These are phyloP conservation scores for Cordyceps fumosorosea DNA, from an alignment of 2,329 filamentous ascomycete genomes.

Conservation along the genomic window DNA sequence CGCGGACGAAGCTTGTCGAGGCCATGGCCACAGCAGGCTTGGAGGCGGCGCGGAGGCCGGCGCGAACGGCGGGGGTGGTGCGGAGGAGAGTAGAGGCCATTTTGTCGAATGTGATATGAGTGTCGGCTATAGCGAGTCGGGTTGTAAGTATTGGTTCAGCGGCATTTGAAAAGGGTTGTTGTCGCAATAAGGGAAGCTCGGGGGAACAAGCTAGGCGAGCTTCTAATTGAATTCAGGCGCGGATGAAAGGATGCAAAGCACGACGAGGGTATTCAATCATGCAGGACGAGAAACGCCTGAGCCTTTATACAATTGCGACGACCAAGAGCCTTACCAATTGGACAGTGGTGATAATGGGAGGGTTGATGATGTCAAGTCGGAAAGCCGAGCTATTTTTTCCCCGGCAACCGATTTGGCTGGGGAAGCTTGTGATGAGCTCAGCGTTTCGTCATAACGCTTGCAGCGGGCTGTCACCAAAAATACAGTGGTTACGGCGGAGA, in stretches of 20 bases:
- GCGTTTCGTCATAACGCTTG: conserved; percentile 10
- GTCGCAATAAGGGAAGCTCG: neutral
- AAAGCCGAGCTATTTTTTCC: conserved; percentile 12
- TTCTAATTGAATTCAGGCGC: conserved; percentile 15
- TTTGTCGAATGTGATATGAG: conserved; percentile 20
- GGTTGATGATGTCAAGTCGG: conserved; percentile 12
- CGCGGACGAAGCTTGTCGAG: conserved; percentile 70
- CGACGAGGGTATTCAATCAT: neutral
- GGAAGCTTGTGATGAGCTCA: conserved; percentile 12
- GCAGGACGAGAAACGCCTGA: neutral
- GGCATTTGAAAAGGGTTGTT: neutral
- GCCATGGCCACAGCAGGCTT: conserved; percentile 59
- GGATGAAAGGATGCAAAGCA: neutral
- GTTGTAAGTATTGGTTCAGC: neutral
- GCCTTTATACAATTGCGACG: neutral
- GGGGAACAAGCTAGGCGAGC: neutral
- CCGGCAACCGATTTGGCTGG: neutral
- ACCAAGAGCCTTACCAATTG: conserved; percentile 12
- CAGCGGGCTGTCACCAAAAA: too few species aligned
- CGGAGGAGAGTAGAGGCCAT: conserved; percentile 78
- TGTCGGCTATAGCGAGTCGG: neutral
- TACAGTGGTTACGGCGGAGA: neutral
- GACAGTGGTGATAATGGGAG: neutral
- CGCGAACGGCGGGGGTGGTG: conserved; percentile 59
- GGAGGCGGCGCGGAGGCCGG: conserved; percentile 61